phyloP scores from a whole-genome alignment of 257 asterid species.

The Solanum pimpinellifolium region DNA sequence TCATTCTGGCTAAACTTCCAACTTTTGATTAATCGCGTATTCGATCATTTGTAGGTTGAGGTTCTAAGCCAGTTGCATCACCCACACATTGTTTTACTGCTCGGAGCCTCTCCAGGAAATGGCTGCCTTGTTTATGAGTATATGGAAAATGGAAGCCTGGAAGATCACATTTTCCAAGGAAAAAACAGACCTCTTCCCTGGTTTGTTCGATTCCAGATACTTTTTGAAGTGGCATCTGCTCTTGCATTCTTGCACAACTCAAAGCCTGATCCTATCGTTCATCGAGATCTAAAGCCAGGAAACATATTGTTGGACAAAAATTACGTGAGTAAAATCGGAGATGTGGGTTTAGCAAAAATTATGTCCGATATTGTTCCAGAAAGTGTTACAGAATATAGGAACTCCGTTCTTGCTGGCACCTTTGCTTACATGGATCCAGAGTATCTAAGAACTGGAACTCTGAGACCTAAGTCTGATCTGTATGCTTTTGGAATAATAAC shows the following conservation, averaged over 20 bases:
- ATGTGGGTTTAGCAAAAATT: slow-evolving; percentile 79
- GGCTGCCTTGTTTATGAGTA: slow-evolving; percentile 76
- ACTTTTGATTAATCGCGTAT: background rate
- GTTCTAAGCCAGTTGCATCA: slow-evolving; percentile 75
- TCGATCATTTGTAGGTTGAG: slow-evolving; percentile 47
- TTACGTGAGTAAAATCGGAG: slow-evolving; percentile 65
- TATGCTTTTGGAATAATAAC: slow-evolving; percentile 71
- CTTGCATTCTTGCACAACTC: slow-evolving; percentile 81
- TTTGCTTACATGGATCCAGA: slow-evolving; percentile 84
- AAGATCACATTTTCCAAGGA: slow-evolving; percentile 44
- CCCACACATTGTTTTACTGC: slow-evolving; percentile 60
- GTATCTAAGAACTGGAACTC: slow-evolving; percentile 79
- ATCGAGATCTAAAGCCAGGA: slow-evolving; percentile 86
- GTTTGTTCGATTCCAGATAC: slow-evolving; percentile 60
- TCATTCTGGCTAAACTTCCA: background rate
- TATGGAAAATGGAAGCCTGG: slow-evolving; percentile 80
- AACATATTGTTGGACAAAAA: slow-evolving; percentile 63
- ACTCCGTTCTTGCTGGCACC: slow-evolving; percentile 76
- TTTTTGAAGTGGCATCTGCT: slow-evolving; percentile 80
- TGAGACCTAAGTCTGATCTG: slow-evolving; percentile 81
- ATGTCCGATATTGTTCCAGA: slow-evolving; percentile 58
- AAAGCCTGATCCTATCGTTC: slow-evolving; percentile 71
- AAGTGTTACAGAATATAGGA: slow-evolving; percentile 52
- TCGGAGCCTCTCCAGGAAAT: slow-evolving; percentile 84
- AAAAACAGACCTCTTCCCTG: slow-evolving; percentile 53